phyloP scores from a whole-genome alignment of 2,329 filamentous ascomycete genomes.

The Graphilbum ipis-grandicollis region DNA sequence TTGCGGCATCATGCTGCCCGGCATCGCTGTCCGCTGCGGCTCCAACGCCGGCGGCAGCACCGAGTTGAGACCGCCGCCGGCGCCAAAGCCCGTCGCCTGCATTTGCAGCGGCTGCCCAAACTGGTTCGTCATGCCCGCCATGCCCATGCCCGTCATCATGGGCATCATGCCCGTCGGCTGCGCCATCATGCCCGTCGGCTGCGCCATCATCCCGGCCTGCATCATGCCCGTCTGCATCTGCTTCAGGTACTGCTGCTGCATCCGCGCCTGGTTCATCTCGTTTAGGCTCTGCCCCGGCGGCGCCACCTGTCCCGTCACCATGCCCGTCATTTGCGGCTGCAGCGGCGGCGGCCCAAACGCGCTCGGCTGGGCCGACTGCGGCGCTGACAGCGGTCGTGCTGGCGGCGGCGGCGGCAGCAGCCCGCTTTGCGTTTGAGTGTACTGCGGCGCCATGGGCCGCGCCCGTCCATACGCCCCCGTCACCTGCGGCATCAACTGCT shows the following conservation, averaged over 20 bases:
- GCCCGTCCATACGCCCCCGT: constrained; percentile 36
- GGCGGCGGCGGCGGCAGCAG: constrained; percentile 58
- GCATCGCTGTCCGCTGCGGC: constrained; percentile 39
- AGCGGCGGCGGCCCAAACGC: constrained; percentile 58
- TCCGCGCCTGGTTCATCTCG: constrained; percentile 49
- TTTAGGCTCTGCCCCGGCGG: constrained; percentile 60
- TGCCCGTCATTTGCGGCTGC: constrained; percentile 72
- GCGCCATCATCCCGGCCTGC: no score
- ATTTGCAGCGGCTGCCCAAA: constrained; percentile 29
- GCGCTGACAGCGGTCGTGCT: constrained; percentile 69
- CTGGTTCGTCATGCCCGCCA: constrained; percentile 15
- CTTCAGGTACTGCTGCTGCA: constrained; percentile 42
- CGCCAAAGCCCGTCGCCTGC: constrained; percentile 41
- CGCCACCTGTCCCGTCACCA: constrained; percentile 38
- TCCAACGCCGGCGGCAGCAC: constrained; percentile 42
- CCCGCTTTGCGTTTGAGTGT: constrained; percentile 41
- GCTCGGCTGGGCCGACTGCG: constrained; percentile 60
- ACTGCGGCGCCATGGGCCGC: constrained; percentile 53
- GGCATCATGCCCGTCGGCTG: constrained; percentile 23
- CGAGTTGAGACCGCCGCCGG: constrained; percentile 33
- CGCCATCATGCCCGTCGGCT: constrained; percentile 14
- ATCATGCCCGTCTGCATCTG: no score
- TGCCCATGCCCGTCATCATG: constrained; percentile 21
- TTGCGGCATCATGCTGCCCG: constrained; percentile 13
- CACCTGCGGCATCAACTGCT: constrained; percentile 17